phyloP scores from a whole-genome alignment of 495 filamentous ascomycete genomes.

The Penicillium paradoxum region DNA sequence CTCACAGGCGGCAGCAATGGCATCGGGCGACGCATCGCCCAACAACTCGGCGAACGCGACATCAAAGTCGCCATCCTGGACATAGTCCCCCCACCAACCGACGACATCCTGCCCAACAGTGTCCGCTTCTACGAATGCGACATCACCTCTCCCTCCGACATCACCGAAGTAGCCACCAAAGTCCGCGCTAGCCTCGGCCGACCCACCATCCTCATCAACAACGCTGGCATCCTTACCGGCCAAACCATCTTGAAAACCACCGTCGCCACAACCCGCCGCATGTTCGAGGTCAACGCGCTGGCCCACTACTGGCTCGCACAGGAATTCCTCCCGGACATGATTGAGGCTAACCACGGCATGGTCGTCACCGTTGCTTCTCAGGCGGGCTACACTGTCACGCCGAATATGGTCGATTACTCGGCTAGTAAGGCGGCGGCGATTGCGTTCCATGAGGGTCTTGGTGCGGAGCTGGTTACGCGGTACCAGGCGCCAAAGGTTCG shows the following conservation, averaged over 20 bases:
- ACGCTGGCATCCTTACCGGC: constrained; percentile 62
- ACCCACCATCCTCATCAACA: constrained; percentile 72
- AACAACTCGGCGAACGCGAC: constrained; percentile 51
- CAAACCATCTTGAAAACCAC: constrained; percentile 54
- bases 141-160: constrained; percentile 48
- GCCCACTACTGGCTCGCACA: constrained; percentile 60
- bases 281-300: constrained; percentile 69
- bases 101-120: constrained; percentile 47
- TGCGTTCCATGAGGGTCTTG: constrained; percentile 65
- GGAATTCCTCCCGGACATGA: constrained; percentile 65
- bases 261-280: constrained; percentile 53
- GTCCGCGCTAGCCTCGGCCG: constrained; percentile 54
- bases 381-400: constrained; percentile 54
- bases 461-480: constrained; percentile 53
- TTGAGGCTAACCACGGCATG: constrained; percentile 63
- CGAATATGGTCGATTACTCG: constrained; percentile 65
- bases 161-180: constrained; percentile 41
- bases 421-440: constrained; percentile 63
- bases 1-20: constrained; percentile 68
- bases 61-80: constrained; percentile 68
- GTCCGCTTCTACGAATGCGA: constrained; percentile 62
- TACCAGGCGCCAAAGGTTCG: constrained; percentile 63
- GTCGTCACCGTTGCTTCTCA: constrained; percentile 66
- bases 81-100: constrained; percentile 48
- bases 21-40: constrained; percentile 59